phyloP scores from a whole-genome alignment of 1,284 basidiomycete genomes.

The Ustilago lituana region DNA sequence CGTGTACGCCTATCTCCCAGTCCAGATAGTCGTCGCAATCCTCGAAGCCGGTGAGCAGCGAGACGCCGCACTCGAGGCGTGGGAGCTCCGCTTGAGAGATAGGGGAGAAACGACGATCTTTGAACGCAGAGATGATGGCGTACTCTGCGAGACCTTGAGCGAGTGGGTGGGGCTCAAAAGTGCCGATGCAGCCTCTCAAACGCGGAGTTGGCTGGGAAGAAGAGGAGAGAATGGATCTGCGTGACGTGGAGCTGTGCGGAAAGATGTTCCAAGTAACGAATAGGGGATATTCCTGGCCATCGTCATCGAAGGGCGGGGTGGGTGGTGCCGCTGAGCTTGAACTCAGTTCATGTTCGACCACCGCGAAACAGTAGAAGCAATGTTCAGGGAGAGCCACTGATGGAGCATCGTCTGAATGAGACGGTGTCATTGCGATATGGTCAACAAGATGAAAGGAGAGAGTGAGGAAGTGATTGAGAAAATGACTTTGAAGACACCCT shows the following conservation, averaged over 20 bases:
- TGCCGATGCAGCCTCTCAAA: slow-evolving; percentile 93
- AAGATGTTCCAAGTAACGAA: slow-evolving; percentile 94
- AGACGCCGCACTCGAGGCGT: slow-evolving; percentile 85
- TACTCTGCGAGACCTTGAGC: slow-evolving; percentile 85
- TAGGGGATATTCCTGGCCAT: slow-evolving; percentile 73
- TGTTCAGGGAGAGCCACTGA: slow-evolving; percentile 64
- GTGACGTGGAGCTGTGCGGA: slow-evolving; percentile 64
- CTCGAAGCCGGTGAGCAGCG: slow-evolving; percentile 91
- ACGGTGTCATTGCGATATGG: slow-evolving; percentile 22
- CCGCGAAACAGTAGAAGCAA: slow-evolving; percentile 71
- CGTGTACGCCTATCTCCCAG: slow-evolving; percentile 91
- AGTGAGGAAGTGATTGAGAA: too few species aligned
- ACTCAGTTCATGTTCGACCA: slow-evolving; percentile 68
- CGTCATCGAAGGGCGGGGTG: slow-evolving; percentile 22
- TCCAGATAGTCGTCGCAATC: slow-evolving; percentile 84
- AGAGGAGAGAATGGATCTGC: slow-evolving; percentile 14
- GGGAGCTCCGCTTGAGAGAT: slow-evolving; percentile 81
- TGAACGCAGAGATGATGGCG: slow-evolving; percentile 74
- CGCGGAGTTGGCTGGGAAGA: slow-evolving; percentile 73
- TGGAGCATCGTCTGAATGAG: not conserved
- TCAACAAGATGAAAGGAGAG: not conserved
- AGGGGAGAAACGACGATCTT: slow-evolving; percentile 72
- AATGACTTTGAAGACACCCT: too few species aligned
- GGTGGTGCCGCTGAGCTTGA: slow-evolving; percentile 3
- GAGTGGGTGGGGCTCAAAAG: slow-evolving; percentile 82